A percentile compares a stretch with the other conserved stretches of the same genome.
Conservation (phyloP, 495 filamentous ascomycete genomes). For the Collariella sp. region DNA sequence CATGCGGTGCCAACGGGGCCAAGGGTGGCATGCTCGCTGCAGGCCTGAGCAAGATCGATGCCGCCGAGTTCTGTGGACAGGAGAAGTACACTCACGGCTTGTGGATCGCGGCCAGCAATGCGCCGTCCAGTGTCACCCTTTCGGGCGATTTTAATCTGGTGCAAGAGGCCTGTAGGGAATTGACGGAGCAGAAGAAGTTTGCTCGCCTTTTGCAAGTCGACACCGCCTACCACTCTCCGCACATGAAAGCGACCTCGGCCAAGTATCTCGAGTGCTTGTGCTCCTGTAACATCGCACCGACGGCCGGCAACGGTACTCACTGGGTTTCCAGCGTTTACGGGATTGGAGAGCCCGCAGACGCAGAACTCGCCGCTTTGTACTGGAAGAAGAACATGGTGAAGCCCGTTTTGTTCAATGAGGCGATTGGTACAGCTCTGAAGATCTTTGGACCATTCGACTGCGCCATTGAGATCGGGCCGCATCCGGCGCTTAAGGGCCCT, state of each 20-base stretch:
- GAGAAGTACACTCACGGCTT: constrained; percentile 23
- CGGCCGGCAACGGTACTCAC: constrained; percentile 17
- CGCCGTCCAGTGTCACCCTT: constrained; percentile 32
- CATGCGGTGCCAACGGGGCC: constrained; percentile 19
- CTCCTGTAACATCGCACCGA: constrained; percentile 19
- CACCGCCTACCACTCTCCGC: constrained; percentile 55
- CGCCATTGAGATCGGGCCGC: constrained; percentile 50
- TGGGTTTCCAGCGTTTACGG: constrained; percentile 39
- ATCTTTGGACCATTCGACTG: constrained; percentile 33
- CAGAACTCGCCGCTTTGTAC: constrained; percentile 34
- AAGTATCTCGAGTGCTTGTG: constrained; percentile 34
- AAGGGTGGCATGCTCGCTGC: constrained; percentile 36
- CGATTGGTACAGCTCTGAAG: constrained; percentile 34
- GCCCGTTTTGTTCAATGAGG: constrained; percentile 49
- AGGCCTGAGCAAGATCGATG: constrained; percentile 28
- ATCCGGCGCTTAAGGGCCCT: constrained; percentile 45
- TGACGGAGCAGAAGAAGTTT: constrained; percentile 33
- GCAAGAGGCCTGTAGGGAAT: constrained; percentile 21
- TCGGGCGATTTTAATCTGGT: constrained; percentile 38
- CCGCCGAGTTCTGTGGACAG: constrained; percentile 22
- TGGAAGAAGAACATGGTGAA: constrained; percentile 53
- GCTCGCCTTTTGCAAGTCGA: constrained; percentile 37
- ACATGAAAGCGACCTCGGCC: constrained; percentile 40
- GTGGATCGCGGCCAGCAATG: constrained; percentile 37
- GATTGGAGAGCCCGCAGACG: constrained; percentile 6